A percentile compares a stretch with the other conserved stretches of the same genome.
Conservation (phyloP, 768 basidiomycete genomes). For the Austroboletus festivus region DNA sequence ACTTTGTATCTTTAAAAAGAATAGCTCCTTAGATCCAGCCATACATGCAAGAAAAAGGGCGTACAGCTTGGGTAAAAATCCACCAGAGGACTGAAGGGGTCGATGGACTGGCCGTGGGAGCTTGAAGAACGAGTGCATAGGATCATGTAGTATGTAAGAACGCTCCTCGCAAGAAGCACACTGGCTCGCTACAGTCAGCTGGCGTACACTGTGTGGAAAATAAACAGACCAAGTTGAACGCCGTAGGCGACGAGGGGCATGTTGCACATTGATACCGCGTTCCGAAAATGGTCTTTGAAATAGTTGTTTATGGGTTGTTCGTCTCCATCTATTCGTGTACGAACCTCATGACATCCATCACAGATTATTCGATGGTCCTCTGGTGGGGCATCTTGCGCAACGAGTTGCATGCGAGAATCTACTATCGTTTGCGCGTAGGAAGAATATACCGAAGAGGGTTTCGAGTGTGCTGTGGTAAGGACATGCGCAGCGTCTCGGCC, state of each 20-base stretch:
- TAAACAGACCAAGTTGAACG: constrained; percentile 66
- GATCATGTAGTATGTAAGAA: constrained; percentile 79
- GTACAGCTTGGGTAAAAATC: constrained; percentile 69
- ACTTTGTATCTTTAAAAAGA: constrained; percentile 50
- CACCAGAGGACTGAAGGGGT: constrained; percentile 48
- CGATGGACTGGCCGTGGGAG: constrained; percentile 74
- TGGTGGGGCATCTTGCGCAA: constrained; percentile 27
- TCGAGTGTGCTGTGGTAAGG: constrained; percentile 45
- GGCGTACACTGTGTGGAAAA: background rate
- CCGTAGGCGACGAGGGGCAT: constrained; percentile 70
- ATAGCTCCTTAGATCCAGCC: constrained; percentile 8
- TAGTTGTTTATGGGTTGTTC: background rate
- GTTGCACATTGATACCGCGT: constrained; percentile 86
- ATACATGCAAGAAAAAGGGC: constrained; percentile 15
- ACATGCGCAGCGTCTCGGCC: constrained; percentile 69
- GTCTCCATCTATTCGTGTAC: constrained; percentile 15
- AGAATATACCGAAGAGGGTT: constrained; percentile 57
- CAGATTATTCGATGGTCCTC: constrained; percentile 62
- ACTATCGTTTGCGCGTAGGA: constrained; percentile 68
- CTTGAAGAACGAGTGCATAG: constrained; percentile 86
- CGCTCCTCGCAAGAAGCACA: constrained; percentile 75
- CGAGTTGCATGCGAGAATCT: constrained; percentile 41
- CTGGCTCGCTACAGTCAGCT: constrained; percentile 36
- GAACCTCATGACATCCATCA: constrained; percentile 57
- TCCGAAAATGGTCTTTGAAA: constrained; percentile 64